Percentiles rank a stretch among this genome's conserved stretches.
phyloP scores from a whole-genome alignment of 2,329 filamentous ascomycete species.

The Penicillium capsulatum region DNA sequence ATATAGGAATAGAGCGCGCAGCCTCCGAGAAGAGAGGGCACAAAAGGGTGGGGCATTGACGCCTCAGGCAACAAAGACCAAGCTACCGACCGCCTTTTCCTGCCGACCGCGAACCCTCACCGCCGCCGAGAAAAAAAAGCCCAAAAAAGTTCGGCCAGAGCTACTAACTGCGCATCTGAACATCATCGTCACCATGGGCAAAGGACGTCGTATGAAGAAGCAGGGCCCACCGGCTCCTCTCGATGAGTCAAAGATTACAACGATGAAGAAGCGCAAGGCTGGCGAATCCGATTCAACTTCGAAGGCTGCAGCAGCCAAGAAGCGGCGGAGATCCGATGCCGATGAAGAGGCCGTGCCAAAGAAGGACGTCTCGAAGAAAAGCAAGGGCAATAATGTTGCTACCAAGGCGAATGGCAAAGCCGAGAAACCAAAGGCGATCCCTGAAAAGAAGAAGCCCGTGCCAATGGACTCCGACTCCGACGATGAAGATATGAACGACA shows the following conservation, averaged over 20 bases:
- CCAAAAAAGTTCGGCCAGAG: slow-evolving; percentile 26
- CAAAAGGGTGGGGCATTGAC: slow-evolving; percentile 6
- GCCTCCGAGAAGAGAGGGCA: no score
- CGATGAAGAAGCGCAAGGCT: slow-evolving; percentile 75
- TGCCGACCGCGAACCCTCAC: slow-evolving; percentile 24
- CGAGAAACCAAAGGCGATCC: slow-evolving; percentile 27
- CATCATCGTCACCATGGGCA: slow-evolving; percentile 64
- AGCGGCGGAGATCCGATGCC: slow-evolving; percentile 55
- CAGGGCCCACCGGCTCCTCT: slow-evolving; percentile 81
- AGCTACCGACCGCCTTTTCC: slow-evolving; percentile 19
- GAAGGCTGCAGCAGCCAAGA: slow-evolving; percentile 56
- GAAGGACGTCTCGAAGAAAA: slow-evolving; percentile 39
- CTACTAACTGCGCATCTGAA: slow-evolving; percentile 15
- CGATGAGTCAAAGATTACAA: slow-evolving; percentile 62
- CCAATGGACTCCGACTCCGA: slow-evolving; percentile 27
- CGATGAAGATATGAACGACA: slow-evolving; percentile 36
- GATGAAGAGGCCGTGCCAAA: slow-evolving; percentile 43
- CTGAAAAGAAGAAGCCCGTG: slow-evolving; percentile 20
- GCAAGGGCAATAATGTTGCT: slow-evolving; percentile 32
- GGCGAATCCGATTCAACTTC: slow-evolving; percentile 55
- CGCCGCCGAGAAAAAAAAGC: slow-evolving; percentile 29
- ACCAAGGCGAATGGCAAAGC: slow-evolving; percentile 23
- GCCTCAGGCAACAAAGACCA: slow-evolving; percentile 3
- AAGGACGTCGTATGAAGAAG: slow-evolving; percentile 89
- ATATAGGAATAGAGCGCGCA: no score